Base-by-base conservation (phyloP, 371 early-diverging fungal species). In the Haplosporangium sp. region DNA sequence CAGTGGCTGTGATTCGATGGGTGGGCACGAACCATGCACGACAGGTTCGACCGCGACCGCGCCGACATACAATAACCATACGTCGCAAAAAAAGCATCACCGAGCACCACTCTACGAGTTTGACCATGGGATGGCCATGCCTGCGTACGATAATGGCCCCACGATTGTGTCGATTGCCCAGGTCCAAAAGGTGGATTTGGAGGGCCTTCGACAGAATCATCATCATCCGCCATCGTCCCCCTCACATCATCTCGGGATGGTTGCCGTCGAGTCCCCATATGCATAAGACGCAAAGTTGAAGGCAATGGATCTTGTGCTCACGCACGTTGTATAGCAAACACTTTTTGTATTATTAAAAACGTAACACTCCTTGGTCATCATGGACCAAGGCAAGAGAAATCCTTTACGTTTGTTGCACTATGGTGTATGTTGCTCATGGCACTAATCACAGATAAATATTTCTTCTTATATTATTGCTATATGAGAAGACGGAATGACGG, bases 101-200 rank as follows among this genome's bases (percentile, higher is more conserved):
- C 20, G n/a, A 8, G 37, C 54, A 11, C 48, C 65, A 13, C 56
- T 59, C 0, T 67, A 55, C 14, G 69, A 69, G 5, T 47, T 52
- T 10, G 62, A 62, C 38, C 52, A 36, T n/a, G 54, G 48, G 2
- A 64, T 62, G 61, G 51, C 61, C 37, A 42, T 61, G 59, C 68
- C 74, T 29, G 56, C 61, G 5, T 69, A 62, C 36, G 79, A 77
- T 11, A 63, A 72, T 47, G 79, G 79, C 6, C 72, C 79, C 0
- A 67, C 67, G 1, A 55, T 77, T 23, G 59, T 75, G n/a, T 60
- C 75, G 21, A 72, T 72, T 23, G 64, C 58, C 5, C 72, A 71
- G 41, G 69, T 77, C 3, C 79, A 77, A 54, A 71, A 67, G 23
- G 79, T 67, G 18, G 79, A 77, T 61, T 52, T 77, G 45, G 79